phyloP scores from a whole-genome alignment of 1,139 yeast genomes.

The Lodderomyces parapsilosis region DNA sequence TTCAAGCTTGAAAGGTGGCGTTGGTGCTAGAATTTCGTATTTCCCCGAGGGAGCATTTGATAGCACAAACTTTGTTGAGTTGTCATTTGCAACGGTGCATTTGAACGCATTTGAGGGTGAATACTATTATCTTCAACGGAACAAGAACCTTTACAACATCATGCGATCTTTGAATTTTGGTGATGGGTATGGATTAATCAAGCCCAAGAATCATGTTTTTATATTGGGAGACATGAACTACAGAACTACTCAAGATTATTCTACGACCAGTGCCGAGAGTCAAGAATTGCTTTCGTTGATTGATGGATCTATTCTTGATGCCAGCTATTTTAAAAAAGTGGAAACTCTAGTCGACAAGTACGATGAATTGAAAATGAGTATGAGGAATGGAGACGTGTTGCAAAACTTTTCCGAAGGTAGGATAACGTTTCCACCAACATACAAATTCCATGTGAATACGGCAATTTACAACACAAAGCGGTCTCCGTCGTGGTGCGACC shows the following conservation, averaged over 20 bases:
- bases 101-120: conserved; percentile 76
- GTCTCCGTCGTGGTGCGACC: conserved; percentile 87
- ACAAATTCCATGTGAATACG: conserved; percentile 57
- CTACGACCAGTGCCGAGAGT: conserved; percentile 15
- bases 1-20: conserved; percentile 76
- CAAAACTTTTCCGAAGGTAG: conserved; percentile 64
- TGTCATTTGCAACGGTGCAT: conserved; percentile 71
- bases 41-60: conserved; percentile 20
- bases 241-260: conserved; percentile 46
- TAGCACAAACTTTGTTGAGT: conserved; percentile 23
- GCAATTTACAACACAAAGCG: conserved; percentile 57
- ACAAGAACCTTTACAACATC: conserved; percentile 49
- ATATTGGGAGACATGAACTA: conserved; percentile 85
- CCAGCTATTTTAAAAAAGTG: conserved; percentile 18
- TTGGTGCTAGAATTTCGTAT: conserved; percentile 52
- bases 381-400: conserved; percentile 46
- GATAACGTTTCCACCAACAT: conserved; percentile 70
- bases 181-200: conserved; percentile 58
- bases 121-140: conserved; percentile 45
- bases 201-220: conserved; percentile 60
- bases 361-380: conserved; percentile 61
- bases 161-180: conserved; percentile 57
- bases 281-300: conserved; percentile 23
- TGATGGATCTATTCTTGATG: conserved; percentile 20
- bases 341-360: conserved; percentile 23